Percentiles rank a stretch among this genome's conserved stretches.
Evolutionary conservation across 2,329 filamentous ascomycete genomes (phyloP).

Genomic region (Lachnellula suecica): DNA sequence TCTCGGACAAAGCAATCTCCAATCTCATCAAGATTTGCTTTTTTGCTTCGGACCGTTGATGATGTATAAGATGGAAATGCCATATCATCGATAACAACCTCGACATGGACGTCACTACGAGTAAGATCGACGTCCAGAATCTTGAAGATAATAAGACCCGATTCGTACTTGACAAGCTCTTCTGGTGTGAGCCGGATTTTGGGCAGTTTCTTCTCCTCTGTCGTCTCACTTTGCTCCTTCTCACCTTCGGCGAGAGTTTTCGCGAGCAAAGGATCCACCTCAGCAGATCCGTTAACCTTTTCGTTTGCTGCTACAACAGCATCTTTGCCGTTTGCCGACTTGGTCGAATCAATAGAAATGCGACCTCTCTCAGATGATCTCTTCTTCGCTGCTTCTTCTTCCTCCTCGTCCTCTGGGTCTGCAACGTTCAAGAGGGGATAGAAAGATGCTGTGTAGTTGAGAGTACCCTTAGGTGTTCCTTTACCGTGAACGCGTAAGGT

Average conservation of each 20-base stretch:
- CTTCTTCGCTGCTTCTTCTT: slow-evolving; percentile 41
- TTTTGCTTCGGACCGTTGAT: slow-evolving; percentile 67
- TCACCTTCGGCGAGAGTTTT: slow-evolving; percentile 30
- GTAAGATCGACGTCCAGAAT: slow-evolving; percentile 86
- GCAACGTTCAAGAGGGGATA: slow-evolving; percentile 85
- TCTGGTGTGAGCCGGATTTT: slow-evolving; percentile 79
- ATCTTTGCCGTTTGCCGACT: slow-evolving; percentile 16
- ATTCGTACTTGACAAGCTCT: slow-evolving; percentile 83
- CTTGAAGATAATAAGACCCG: slow-evolving; percentile 90
- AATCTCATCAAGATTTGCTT: slow-evolving; percentile 82
- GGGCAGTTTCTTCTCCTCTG: slow-evolving; percentile 54
- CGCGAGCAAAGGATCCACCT: slow-evolving; percentile 24
- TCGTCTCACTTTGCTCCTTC: slow-evolving; percentile 44
- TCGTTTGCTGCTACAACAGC: slow-evolving; percentile 39
- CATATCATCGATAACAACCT: slow-evolving; percentile 93
- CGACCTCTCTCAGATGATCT: slow-evolving; percentile 23
- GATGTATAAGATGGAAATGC: slow-evolving; percentile 87
- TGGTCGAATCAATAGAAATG: slow-evolving; percentile 23
- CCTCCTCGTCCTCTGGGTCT: slow-evolving; percentile 83
- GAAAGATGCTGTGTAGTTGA: slow-evolving; percentile 85
- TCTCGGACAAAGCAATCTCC: slow-evolving; percentile 96
- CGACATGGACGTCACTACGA: slow-evolving; percentile 72
- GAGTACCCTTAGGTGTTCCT: slow-evolving; percentile 71
- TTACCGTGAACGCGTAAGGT: slow-evolving; percentile 74
- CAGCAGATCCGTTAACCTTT: slow-evolving; percentile 28